These are phyloP conservation scores for Camellia granthamiana DNA, from an alignment of 148 eudicot genomes.

Conservation along the genomic window DNA sequence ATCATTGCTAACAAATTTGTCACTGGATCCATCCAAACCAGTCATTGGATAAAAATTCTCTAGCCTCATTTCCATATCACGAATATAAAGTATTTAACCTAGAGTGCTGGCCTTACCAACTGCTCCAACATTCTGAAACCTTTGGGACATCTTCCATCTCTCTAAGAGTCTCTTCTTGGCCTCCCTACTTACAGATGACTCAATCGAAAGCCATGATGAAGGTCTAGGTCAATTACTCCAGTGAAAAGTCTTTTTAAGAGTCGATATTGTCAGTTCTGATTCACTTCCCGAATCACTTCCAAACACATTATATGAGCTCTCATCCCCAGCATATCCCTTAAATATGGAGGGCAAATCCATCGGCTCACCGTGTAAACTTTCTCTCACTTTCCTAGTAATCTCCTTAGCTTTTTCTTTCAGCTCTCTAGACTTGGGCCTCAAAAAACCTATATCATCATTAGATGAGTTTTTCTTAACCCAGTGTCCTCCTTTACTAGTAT, in stretches of 20 bases:
- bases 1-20: slow-evolving; percentile 21
- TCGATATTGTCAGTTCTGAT: slow-evolving; percentile 36
- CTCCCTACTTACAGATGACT: slow-evolving; percentile 71
- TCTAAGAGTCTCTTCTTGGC: slow-evolving; percentile 81
- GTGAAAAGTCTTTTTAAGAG: slow-evolving; percentile 35
- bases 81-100: slow-evolving; percentile 74
- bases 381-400: slow-evolving; percentile 52
- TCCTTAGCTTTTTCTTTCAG: slow-evolving; percentile 61
- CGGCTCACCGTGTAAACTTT: slow-evolving; percentile 31
- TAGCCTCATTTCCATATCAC: slow-evolving; percentile 39
- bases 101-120: slow-evolving; percentile 58
- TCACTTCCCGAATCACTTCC: slow-evolving; percentile 69
- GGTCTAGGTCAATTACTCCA: slow-evolving; percentile 28
- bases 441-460: slow-evolving; percentile 21
- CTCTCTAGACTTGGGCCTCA: slow-evolving; percentile 46
- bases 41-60: slow-evolving; percentile 20
- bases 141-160: slow-evolving; percentile 79
- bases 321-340: slow-evolving; percentile 76
- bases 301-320: slow-evolving; percentile 57
- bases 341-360: slow-evolving; percentile 24
- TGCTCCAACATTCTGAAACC: slow-evolving; percentile 40
- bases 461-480: slow-evolving; percentile 25
- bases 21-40: slow-evolving; percentile 28
- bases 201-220: slow-evolving; percentile 33
- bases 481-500: slow-evolving; percentile 17